Conservation (phyloP, 2,329 filamentous ascomycete genomes). For the Zelopaecilomyces penicillatus region DNA sequence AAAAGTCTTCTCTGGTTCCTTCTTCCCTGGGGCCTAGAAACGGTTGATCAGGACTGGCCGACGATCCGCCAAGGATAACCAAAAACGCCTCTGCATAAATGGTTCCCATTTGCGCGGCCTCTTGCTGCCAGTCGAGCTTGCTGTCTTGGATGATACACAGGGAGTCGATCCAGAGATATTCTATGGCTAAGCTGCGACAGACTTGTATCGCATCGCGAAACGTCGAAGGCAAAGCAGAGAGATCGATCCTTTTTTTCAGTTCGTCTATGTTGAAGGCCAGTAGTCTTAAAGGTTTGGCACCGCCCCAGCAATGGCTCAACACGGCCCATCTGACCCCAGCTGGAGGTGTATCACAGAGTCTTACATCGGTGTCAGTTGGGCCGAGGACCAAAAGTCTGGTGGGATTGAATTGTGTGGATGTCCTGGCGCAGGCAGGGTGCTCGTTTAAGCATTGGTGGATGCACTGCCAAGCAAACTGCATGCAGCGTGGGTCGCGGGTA, state of each 20-base stretch:
- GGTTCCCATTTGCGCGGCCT: not conserved
- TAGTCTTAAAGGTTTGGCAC: not conserved
- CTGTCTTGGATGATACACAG: conserved; percentile 5
- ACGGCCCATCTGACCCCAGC: not conserved
- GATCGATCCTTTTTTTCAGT: not conserved
- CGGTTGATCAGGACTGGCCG: not conserved
- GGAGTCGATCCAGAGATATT: conserved; percentile 4
- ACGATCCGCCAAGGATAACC: conserved; percentile 1
- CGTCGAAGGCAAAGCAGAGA: not conserved
- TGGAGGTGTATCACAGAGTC: not conserved
- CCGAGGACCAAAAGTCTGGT: not conserved
- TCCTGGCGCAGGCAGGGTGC: not conserved
- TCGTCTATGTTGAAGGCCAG: not conserved
- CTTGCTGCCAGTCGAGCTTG: not conserved
- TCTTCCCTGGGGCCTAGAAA: not conserved
- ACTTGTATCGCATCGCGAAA: conserved; percentile 1
- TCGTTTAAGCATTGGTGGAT: not conserved
- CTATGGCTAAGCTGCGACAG: not conserved
- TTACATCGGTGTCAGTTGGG: not conserved
- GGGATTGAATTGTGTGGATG: not conserved
- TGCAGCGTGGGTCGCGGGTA: not conserved
- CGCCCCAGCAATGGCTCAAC: conserved; percentile 4
- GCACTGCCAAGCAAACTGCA: not conserved
- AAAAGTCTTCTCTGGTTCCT: not conserved
- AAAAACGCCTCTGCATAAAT: conserved; percentile 4